A percentile compares a stretch with the other conserved stretches of the same genome.
Evolutionary conservation across 2,329 filamentous ascomycete genomes (phyloP).

Genomic region (Aspergillus fructus): DNA sequence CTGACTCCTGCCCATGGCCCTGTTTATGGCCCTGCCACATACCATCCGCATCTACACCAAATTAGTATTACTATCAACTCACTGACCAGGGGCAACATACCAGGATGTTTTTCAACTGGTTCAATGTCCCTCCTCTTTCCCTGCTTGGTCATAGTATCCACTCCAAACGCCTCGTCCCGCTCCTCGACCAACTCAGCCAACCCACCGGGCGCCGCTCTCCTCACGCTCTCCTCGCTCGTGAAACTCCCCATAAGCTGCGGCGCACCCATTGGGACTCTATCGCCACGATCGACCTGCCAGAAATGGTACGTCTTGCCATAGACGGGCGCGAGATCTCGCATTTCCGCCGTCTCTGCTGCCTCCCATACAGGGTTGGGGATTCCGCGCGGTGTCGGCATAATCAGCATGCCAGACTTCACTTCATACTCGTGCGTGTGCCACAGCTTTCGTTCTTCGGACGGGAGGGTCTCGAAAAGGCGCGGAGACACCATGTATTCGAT

Average conservation of each 20-base stretch:
- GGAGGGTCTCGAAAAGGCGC: constrained; percentile 65
- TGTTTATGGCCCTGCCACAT: constrained; percentile 21
- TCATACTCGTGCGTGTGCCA: constrained; percentile 71
- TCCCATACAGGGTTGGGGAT: constrained; percentile 67
- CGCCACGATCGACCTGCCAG: constrained; percentile 79
- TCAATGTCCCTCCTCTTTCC: constrained; percentile 54
- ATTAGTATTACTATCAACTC: neutral
- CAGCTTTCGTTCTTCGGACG: constrained; percentile 65
- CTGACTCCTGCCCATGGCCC: too few relatives aligned
- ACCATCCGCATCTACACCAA: constrained; percentile 33
- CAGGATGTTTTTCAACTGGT: constrained; percentile 30
- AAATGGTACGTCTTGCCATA: constrained; percentile 86
- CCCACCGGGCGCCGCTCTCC: constrained; percentile 24
- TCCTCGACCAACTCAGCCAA: constrained; percentile 45
- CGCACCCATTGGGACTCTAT: constrained; percentile 60
- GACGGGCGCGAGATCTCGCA: constrained; percentile 70
- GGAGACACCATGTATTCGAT: constrained; percentile 85
- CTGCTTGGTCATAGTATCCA: constrained; percentile 53
- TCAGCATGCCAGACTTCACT: constrained; percentile 45
- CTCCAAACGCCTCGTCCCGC: constrained; percentile 55
- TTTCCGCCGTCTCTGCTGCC: constrained; percentile 72
- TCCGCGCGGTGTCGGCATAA: constrained; percentile 38
- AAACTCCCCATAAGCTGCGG: constrained; percentile 67
- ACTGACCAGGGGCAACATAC: constrained; percentile 23
- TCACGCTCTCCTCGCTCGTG: constrained; percentile 27